Conservation (phyloP, 345 rosid genomes). For the Combretum micranthum region DNA sequence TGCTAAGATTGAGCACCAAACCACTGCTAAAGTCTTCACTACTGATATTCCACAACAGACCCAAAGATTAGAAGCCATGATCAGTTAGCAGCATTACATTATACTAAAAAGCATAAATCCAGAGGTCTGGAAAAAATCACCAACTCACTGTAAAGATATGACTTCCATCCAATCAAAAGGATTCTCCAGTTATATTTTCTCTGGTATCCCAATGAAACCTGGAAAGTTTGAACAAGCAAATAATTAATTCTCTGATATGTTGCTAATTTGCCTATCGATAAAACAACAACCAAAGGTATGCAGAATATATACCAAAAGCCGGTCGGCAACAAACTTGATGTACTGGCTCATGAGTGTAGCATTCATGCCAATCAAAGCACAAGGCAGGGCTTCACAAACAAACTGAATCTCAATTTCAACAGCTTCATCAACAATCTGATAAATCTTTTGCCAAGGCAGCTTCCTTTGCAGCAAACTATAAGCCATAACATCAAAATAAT, state of each 20-base stretch:
- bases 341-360: slow-evolving; percentile 85
- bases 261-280: neutral
- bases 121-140: neutral
- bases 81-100: neutral
- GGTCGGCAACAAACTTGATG: slow-evolving; percentile 84
- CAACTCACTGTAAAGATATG: slow-evolving; percentile 84
- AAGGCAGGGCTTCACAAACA: slow-evolving; percentile 85
- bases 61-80: too few relatives aligned
- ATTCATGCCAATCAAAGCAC: slow-evolving; percentile 89
- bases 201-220: slow-evolving; percentile 66
- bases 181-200: slow-evolving; percentile 61
- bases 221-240: slow-evolving; percentile 2
- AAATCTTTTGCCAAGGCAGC: slow-evolving; percentile 53
- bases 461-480: slow-evolving; percentile 58
- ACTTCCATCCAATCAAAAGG: slow-evolving; percentile 99
- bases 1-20: too few relatives aligned
- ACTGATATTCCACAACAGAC: too few relatives aligned
- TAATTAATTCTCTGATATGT: neutral
- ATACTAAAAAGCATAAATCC: neutral
- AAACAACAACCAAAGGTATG: neutral
- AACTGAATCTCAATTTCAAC: slow-evolving; percentile 86
- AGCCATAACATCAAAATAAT: neutral
- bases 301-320: slow-evolving; percentile 54
- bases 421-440: slow-evolving; percentile 63
- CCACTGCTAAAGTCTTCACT: too few relatives aligned